Evolutionary conservation across 768 basidiomycete genomes (phyloP).

Genomic region (Tylopilus rubrobrunneus): DNA sequence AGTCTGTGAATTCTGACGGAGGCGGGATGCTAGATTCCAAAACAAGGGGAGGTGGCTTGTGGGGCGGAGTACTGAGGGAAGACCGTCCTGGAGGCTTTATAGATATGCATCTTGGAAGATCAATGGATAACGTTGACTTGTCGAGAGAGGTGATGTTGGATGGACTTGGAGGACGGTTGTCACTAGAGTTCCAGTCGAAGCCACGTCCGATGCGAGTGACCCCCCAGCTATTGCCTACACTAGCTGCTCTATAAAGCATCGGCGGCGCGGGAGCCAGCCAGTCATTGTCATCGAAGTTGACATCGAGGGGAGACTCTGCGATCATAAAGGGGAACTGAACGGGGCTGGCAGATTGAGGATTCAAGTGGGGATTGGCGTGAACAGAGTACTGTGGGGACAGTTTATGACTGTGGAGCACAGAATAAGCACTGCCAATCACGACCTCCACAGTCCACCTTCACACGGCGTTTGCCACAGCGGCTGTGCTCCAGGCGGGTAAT

Average conservation of each 20-base stretch:
- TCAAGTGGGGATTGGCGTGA: neutral
- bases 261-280: constrained; percentile 54
- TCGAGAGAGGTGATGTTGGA: constrained; percentile 7
- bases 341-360: neutral
- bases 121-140: constrained; percentile 8
- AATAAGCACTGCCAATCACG: constrained; percentile 1
- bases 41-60: constrained; percentile 23
- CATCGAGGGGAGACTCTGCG: constrained; percentile 54
- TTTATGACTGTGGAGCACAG: neutral
- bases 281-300: constrained; percentile 67
- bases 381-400: neutral
- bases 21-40: constrained; percentile 28
- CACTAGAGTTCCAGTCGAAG: constrained; percentile 63
- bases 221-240: constrained; percentile 76
- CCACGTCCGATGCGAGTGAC: constrained; percentile 83
- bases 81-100: constrained; percentile 12
- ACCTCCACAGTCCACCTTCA: constrained; percentile 7
- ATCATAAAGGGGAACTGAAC: constrained; percentile 41
- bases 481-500: neutral
- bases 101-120: constrained; percentile 10
- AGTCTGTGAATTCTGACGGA: constrained; percentile 28
- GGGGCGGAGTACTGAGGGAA: constrained; percentile 17
- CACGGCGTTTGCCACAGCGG: constrained; percentile 7
- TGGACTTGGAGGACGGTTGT: constrained; percentile 26
- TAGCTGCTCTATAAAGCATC: constrained; percentile 57